A percentile compares a stretch with the other conserved stretches of the same genome.
phyloP scores from a whole-genome alignment of 2,329 filamentous ascomycete species.

The Aspergillus quadricinctus region DNA sequence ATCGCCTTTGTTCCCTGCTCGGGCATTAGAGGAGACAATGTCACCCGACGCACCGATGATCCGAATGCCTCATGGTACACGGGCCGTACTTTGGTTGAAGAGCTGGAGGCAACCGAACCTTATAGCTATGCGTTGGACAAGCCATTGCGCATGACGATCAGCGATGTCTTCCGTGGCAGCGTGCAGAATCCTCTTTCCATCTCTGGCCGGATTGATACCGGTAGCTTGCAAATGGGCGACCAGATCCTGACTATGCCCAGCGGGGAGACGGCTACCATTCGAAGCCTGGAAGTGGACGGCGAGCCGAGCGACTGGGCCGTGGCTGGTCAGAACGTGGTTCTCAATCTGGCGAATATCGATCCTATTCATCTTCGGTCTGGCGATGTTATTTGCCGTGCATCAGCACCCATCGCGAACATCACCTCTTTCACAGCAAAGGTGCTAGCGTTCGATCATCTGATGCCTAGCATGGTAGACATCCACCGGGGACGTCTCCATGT shows the following conservation, averaged over 20 bases:
- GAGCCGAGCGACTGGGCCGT: constrained; percentile 80
- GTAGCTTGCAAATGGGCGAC: constrained; percentile 80
- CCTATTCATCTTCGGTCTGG: constrained; percentile 75
- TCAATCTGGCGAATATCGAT: constrained; percentile 85
- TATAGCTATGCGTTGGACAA: constrained; percentile 66
- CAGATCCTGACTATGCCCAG: constrained; percentile 74
- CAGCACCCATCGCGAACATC: constrained; percentile 64
- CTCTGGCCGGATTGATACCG: constrained; percentile 79
- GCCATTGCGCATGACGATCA: constrained; percentile 79
- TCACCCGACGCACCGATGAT: constrained; percentile 51
- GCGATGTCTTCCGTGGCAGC: constrained; percentile 78
- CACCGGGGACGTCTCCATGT: constrained; percentile 80
- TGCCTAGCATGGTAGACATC: constrained; percentile 85
- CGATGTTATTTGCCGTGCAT: constrained; percentile 75
- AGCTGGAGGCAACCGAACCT: constrained; percentile 78
- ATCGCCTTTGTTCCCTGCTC: constrained; percentile 86
- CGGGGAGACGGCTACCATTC: constrained; percentile 74
- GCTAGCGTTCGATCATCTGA: constrained; percentile 81
- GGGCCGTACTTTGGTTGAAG: constrained; percentile 73
- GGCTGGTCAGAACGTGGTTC: constrained; percentile 78
- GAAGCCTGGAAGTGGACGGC: constrained; percentile 72
- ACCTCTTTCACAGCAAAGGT: constrained; percentile 77
- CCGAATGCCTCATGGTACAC: constrained; percentile 69
- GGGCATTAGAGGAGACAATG: constrained; percentile 83
- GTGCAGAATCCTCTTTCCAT: constrained; percentile 78